Evolutionary conservation across 2,329 filamentous ascomycete species (phyloP), one percentile per base, ranked within the genome.

Genomic region (Boeremia lycopersici): DNA sequence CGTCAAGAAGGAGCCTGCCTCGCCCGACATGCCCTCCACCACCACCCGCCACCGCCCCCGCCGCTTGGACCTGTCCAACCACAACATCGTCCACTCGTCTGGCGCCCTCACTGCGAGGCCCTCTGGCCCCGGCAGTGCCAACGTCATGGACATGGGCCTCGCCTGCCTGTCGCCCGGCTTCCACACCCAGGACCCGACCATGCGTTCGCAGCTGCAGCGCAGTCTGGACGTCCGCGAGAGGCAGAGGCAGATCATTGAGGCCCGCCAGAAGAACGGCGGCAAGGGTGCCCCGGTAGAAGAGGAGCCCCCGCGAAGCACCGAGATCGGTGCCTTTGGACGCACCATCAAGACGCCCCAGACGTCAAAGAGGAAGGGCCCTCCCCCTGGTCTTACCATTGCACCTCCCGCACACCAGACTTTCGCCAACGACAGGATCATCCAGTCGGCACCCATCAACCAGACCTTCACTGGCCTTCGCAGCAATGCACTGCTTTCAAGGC

Each of bases 131-230:
- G 91, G 96, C 57, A 83, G 78, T 54, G 83, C 82, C 40, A 90
- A 84, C 36, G 93, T 98, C 70, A 92, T 96, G 68, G 91, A 97
- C 76, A 90, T 98, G 25, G 95, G 95, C 53, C 83, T 98, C 52
- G 93, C 93, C 36, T 99, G 95, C 70, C 81, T 99, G 50, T 98
- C 95, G 2, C 95, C 95, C 0, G 95, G 95, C 48, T 98, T 99
- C 70, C 88, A 96, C 63, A 98, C 95, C 13, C 90, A 98, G 67
- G 92, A 99, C 75, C 93, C 95, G n/a, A 85, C 89, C 17, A 96
- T 97, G 91, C 89, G 95, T 71, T 91, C 96, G 76, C 93, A 98
- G 76, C 80, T 99, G 48, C 92, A 98, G 77, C 87, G 93, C 64
- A 98, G 95, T 76, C 86, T 97, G 76, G 92, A 90, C 40, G 93